phyloP scores from a whole-genome alignment of 371 early-diverging fungal genomes.

The Mortierella sp. region DNA sequence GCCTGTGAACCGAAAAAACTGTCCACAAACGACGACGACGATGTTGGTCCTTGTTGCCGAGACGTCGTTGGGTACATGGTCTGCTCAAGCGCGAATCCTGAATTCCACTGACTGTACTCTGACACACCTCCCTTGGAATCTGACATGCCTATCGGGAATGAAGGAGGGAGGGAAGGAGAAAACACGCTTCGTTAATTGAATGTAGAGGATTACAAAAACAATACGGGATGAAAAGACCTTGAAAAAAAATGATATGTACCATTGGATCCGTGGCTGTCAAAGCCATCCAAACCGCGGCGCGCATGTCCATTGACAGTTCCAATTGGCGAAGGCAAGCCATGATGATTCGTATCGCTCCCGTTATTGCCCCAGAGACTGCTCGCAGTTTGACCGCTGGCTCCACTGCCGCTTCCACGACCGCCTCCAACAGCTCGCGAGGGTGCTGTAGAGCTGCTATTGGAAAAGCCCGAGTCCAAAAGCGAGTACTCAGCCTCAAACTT shows the following conservation, averaged over 20 bases:
- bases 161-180: neutral
- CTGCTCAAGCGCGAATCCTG: constrained; percentile 47
- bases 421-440: constrained; percentile 44
- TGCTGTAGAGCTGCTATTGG: constrained; percentile 6
- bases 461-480: constrained; percentile 23
- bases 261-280: constrained; percentile 33
- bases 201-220: neutral
- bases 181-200: neutral
- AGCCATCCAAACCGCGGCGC: constrained; percentile 42
- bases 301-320: constrained; percentile 51
- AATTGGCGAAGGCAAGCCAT: constrained; percentile 52
- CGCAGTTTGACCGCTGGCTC: constrained; percentile 24
- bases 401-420: constrained; percentile 29
- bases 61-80: constrained; percentile 34
- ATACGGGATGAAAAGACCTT: neutral
- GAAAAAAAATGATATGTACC: constrained; percentile 17
- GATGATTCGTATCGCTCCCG: constrained; percentile 11
- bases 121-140: constrained; percentile 35
- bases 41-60: constrained; percentile 30
- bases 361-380: constrained; percentile 29
- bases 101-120: constrained; percentile 59
- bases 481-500: constrained; percentile 46
- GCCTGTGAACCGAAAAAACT: constrained; percentile 47
- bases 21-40: constrained; percentile 33
- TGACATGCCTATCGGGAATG: constrained; percentile 13